Conservation (phyloP, 176 grass and related monocot genomes). For the Dactylis glomerata region DNA sequence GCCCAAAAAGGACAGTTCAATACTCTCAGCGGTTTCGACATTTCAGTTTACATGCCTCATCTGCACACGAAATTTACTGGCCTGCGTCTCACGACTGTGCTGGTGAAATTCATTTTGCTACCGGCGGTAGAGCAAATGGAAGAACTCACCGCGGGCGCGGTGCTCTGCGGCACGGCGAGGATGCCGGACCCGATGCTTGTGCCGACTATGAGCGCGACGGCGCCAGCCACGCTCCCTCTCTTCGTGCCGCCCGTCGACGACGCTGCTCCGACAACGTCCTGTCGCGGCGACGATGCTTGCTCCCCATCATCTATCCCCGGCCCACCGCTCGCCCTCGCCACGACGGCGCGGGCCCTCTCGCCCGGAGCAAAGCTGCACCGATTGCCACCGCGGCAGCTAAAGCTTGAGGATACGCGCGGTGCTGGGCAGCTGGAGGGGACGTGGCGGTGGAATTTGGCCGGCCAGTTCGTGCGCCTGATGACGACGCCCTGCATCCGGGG, state of each 20-base stretch:
- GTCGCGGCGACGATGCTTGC: neutral
- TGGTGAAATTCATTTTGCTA: neutral
- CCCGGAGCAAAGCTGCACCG: neutral
- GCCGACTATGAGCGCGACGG: conserved; percentile 68
- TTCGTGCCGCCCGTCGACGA: neutral
- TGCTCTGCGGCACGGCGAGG: conserved; percentile 73
- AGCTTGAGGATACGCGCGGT: neutral
- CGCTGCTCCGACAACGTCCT: neutral
- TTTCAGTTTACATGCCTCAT: neutral
- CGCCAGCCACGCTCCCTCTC: conserved; percentile 64
- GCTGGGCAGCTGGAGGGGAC: neutral
- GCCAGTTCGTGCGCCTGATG: conserved; percentile 2
- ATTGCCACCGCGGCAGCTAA: neutral
- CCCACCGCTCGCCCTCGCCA: neutral
- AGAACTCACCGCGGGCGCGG: conserved; percentile 61
- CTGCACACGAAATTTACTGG: neutral
- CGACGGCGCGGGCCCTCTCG: neutral
- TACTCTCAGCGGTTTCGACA: neutral
- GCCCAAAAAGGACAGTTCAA: neutral
- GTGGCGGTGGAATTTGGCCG: neutral
- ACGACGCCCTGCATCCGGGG: conserved; percentile 33
- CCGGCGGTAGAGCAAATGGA: neutral
- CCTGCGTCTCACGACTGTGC: neutral
- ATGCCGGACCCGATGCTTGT: conserved; percentile 95
- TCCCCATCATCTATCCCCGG: neutral